Evolutionary conservation across 2,329 filamentous ascomycete species (phyloP), one percentile per base, ranked within the genome.

Genomic region (Penicillium thymicola): DNA sequence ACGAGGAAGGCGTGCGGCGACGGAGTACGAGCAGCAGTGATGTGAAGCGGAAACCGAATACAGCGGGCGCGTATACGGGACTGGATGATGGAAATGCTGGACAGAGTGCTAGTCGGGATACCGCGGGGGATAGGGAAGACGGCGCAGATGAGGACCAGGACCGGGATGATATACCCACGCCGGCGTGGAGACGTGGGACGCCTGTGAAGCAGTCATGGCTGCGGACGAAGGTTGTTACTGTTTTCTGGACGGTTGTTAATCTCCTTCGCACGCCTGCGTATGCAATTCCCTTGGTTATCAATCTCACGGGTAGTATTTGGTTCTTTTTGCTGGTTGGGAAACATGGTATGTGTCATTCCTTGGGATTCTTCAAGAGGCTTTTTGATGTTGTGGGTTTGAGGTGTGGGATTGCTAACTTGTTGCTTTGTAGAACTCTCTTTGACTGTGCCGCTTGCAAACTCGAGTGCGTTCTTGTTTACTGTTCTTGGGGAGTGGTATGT

Each of bases 401-500:
- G 9, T 5, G 16, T 13, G 21, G 4, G 5, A 13, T 37, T 55
- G 16, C 58, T 63, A 27, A 58, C 23, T 0, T 2, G 16, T 37
- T 46, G 5, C 28, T 50, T 9, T 13, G 7, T 51, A 94, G 93
- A 97, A 74, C 72, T 97, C 65, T 96, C 92, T 70, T 79, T 97
- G 60, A 97, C 92, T 2, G 92, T 97, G 0, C 93, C 93, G 2
- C 94, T 97, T 60, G 92, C 93, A 2, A 97, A 97, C 69, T 96
- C 92, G 0, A 78, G 96, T 68, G 93, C 93, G 0, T 97, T 97
- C 66, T 75, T 97, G n/a, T 97, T 97, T 70, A 97, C 93, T 0
- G 92, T 97, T 2, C 69, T 97, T 13, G 93, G 92, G 0, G 93
- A 97, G 66, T 97, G 92, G 92, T 95, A 88, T 80, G 91, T 93